Evolutionary conservation across 1,139 yeast genomes (phyloP).

Genomic region (Chernovozyma aurita): DNA sequence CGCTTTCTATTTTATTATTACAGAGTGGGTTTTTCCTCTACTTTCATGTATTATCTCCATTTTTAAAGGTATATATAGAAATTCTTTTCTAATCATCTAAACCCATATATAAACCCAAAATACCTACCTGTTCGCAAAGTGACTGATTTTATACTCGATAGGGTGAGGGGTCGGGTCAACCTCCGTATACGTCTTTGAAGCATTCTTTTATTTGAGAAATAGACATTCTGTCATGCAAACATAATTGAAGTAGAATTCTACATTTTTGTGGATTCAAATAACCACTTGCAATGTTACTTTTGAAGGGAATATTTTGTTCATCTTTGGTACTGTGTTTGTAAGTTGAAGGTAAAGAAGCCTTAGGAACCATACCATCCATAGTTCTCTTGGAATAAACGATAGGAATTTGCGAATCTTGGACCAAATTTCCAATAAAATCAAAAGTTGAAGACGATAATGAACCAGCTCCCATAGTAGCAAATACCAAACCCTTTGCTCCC

Average conservation of each 20-base stretch:
- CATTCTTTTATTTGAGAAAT: conserved; percentile 39
- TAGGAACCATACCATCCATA: conserved; percentile 52
- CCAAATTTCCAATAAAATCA: conserved; percentile 28
- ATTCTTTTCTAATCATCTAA: too few relatives aligned
- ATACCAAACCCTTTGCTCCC: conserved; percentile 48
- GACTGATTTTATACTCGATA: too few relatives aligned
- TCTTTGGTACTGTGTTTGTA: neutral
- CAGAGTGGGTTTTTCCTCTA: too few relatives aligned
- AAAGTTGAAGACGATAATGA: conserved; percentile 53
- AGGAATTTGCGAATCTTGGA: conserved; percentile 38
- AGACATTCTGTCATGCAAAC: conserved; percentile 42
- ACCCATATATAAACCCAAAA: too few relatives aligned
- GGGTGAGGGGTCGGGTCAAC: too few relatives aligned
- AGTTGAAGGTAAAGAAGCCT: conserved; percentile 30
- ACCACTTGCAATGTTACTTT: conserved; percentile 54
- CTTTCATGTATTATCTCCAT: too few relatives aligned
- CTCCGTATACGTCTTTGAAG: conserved; percentile 38
- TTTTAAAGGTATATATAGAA: too few relatives aligned
- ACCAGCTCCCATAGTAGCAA: conserved; percentile 74
- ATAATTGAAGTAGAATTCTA: conserved; percentile 55
- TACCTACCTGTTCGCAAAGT: too few relatives aligned
- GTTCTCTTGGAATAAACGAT: conserved; percentile 62
- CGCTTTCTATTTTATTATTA: too few relatives aligned
- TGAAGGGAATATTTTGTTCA: conserved; percentile 27
- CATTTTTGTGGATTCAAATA: conserved; percentile 66